Conservation (phyloP, 306 rosid genomes). For the Medicago arabica region DNA sequence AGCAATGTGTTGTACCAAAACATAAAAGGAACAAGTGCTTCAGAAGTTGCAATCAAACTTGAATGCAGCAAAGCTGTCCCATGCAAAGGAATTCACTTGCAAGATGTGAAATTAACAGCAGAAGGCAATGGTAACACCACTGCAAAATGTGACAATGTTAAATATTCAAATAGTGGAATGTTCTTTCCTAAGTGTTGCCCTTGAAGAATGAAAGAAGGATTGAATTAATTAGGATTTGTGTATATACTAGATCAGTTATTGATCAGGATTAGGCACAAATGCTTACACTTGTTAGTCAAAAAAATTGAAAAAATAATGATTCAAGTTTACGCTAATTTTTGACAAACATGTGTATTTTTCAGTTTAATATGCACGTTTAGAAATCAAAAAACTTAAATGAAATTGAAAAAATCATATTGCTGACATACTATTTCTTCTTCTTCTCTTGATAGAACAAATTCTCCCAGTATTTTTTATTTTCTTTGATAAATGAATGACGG, state of each 20-base stretch:
- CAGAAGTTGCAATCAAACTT: slow-evolving; percentile 67
- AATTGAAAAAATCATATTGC: too few relatives aligned
- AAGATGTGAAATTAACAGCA: slow-evolving; percentile 52
- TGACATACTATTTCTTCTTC: too few relatives aligned
- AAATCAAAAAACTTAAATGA: background rate
- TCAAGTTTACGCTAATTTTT: background rate
- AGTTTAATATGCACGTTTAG: background rate
- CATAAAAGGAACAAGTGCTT: slow-evolving; percentile 78
- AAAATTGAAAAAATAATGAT: background rate
- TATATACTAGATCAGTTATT: slow-evolving; percentile 6
- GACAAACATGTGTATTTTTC: background rate
- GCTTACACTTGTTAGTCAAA: background rate
- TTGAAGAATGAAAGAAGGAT: slow-evolving; percentile 15
- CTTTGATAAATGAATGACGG: too few relatives aligned
- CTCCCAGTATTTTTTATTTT: too few relatives aligned
- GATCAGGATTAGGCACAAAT: slow-evolving; percentile 9
- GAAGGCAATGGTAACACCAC: background rate
- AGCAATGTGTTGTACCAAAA: slow-evolving; percentile 63
- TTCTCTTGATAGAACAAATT: too few relatives aligned
- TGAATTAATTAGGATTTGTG: background rate
- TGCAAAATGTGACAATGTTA: slow-evolving; percentile 67
- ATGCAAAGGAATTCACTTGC: slow-evolving; percentile 53
- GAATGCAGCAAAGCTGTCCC: slow-evolving; percentile 60
- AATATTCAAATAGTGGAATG: slow-evolving; percentile 37
- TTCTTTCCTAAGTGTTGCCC: slow-evolving; percentile 60